Percentiles rank a stretch among this genome's conserved stretches.
phyloP scores from a whole-genome alignment of 805 yeast genomes.

The Candida succiphila region DNA sequence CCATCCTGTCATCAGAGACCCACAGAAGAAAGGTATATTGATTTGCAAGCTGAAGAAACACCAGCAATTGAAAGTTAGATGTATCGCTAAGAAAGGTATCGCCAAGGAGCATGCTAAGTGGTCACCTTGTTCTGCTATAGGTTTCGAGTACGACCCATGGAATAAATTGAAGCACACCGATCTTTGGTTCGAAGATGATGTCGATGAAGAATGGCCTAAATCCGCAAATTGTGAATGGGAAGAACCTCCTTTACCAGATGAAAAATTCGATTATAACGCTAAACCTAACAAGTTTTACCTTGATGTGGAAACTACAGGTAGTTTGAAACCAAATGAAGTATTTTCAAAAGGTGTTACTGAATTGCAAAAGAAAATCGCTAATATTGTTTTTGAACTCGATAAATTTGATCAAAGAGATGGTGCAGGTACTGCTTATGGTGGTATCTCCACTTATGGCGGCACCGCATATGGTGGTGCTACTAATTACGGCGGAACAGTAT shows the following conservation, averaged over 20 bases:
- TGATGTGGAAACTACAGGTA: slow-evolving; percentile 89
- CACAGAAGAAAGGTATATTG: slow-evolving; percentile 72
- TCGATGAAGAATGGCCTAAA: slow-evolving; percentile 89
- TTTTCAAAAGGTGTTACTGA: slow-evolving; percentile 77
- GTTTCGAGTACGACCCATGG: slow-evolving; percentile 99
- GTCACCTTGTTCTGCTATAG: slow-evolving; percentile 94
- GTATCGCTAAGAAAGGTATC: slow-evolving; percentile 96
- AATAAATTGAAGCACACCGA: slow-evolving; percentile 93
- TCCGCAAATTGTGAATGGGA: slow-evolving; percentile 89
- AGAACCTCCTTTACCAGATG: slow-evolving; percentile 86
- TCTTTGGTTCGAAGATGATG: slow-evolving; percentile 89
- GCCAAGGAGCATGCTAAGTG: slow-evolving; percentile 98
- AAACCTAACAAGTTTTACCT: slow-evolving; percentile 74
- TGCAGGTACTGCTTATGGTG: slow-evolving; percentile 30
- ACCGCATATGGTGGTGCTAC: slow-evolving; percentile 14
- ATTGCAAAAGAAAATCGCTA: slow-evolving; percentile 84
- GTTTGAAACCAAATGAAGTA: slow-evolving; percentile 81
- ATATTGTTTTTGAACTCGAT: slow-evolving; percentile 64
- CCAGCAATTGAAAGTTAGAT: slow-evolving; percentile 80
- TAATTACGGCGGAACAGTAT: slow-evolving; percentile 19
- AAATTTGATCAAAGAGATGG: slow-evolving; percentile 28
- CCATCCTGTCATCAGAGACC: slow-evolving; percentile 75
- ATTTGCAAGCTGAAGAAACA: slow-evolving; percentile 86
- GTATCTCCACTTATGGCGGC: slow-evolving; percentile 15
- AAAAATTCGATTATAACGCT: slow-evolving; percentile 76